These are phyloP conservation scores for Microsporum ferrugineum DNA, from an alignment of 2,329 filamentous ascomycete species.

Conservation along the genomic window DNA sequence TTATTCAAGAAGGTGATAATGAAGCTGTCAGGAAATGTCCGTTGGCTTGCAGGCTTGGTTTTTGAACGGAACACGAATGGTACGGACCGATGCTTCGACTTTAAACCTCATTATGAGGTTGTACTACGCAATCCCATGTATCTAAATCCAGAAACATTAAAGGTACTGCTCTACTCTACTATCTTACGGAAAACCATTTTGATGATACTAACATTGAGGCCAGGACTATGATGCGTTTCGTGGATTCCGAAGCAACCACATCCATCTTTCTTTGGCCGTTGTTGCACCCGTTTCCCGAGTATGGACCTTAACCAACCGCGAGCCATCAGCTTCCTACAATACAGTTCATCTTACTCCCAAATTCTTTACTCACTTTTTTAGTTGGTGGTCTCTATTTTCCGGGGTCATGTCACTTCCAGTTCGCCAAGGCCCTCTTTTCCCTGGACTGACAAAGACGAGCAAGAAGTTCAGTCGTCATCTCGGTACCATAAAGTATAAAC, in stretches of 20 bases:
- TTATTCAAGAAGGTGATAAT: constrained; percentile 96
- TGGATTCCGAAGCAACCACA: constrained; percentile 93
- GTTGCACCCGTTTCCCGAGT: constrained; percentile 76
- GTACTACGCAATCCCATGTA: constrained; percentile 70
- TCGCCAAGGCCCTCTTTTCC: constrained; percentile 83
- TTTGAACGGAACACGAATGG: constrained; percentile 74
- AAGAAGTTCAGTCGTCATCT: constrained; percentile 97
- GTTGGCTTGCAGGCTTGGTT: constrained; percentile 80
- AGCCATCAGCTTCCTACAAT: constrained; percentile 84
- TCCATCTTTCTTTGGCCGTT: constrained; percentile 87
- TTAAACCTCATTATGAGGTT: constrained; percentile 85
- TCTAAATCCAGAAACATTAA: constrained; percentile 47
- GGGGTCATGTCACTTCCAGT: constrained; percentile 90
- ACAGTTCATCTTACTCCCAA: constrained; percentile 86
- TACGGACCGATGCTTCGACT: constrained; percentile 68
- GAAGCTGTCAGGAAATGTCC: constrained; percentile 94
- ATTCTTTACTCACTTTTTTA: constrained; percentile 97
- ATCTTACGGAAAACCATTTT: background rate
- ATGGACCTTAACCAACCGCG: constrained; percentile 65
- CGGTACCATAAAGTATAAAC: constrained; percentile 96
- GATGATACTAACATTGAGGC: background rate
- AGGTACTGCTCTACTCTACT: constrained; percentile 26
- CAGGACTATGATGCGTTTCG: constrained; percentile 77
- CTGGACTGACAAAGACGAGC: constrained; percentile 85
- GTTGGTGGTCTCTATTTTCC: constrained; percentile 95